Evolutionary conservation across 257 asterid genomes (phyloP).

Genomic region (Nyctanthes arbortristis): DNA sequence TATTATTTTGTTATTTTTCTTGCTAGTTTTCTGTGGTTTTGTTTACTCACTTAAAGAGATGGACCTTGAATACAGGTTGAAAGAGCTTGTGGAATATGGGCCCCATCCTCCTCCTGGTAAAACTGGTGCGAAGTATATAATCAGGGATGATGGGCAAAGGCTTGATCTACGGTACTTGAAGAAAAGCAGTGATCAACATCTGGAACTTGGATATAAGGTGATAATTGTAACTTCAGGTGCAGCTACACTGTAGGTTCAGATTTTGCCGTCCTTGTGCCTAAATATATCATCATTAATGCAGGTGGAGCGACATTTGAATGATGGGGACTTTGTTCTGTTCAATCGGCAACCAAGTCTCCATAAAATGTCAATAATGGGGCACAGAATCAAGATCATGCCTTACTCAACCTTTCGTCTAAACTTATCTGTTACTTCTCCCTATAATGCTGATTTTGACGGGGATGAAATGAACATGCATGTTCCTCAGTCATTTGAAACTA

Average conservation of each 20-base stretch:
- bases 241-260: constrained; percentile 10
- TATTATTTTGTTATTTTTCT: constrained; percentile 9
- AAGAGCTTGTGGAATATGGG: constrained; percentile 98
- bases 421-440: constrained; percentile 96
- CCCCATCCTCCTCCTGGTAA: constrained; percentile 99
- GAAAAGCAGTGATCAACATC: constrained; percentile 96
- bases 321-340: constrained; percentile 95
- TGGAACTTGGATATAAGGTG: constrained; percentile 96
- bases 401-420: constrained; percentile 96
- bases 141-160: constrained; percentile 99
- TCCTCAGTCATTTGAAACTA: constrained; percentile 99
- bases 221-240: constrained; percentile 3
- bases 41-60: constrained; percentile 17
- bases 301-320: constrained; percentile 99
- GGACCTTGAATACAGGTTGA: constrained; percentile 59
- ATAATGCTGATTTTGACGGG: constrained; percentile 99
- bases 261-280: constrained; percentile 18
- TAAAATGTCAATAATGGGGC: constrained; percentile 99
- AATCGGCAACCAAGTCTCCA: constrained; percentile 99
- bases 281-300: constrained; percentile 38
- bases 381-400: constrained; percentile 97
- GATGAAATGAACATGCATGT: constrained; percentile 99
- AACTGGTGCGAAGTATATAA: constrained; percentile 98
- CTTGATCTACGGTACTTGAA: constrained; percentile 97
- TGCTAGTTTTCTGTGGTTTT: constrained; percentile 13